A percentile compares a stretch with the other conserved stretches of the same genome.
Conservation (phyloP, 257 asterid species). For the Capsicum pubescens region DNA sequence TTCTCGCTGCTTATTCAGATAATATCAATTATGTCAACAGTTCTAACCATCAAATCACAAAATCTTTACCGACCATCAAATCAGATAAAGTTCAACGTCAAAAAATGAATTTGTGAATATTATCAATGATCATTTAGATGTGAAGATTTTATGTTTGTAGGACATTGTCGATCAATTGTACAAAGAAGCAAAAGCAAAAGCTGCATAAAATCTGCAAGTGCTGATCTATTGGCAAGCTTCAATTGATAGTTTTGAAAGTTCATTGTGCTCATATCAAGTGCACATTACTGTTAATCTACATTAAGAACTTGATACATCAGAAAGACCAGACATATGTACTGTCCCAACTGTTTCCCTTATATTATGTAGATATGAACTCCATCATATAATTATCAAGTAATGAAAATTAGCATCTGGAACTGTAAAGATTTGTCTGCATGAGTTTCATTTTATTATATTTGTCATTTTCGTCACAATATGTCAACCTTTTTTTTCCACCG, state of each 20-base stretch:
- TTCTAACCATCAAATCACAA: not conserved
- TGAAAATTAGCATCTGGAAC: not conserved
- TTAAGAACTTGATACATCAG: not conserved
- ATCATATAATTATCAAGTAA: not conserved
- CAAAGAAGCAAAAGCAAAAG: slow-evolving; percentile 61
- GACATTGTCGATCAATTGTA: slow-evolving; percentile 72
- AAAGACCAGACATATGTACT: not conserved
- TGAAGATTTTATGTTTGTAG: slow-evolving; percentile 38
- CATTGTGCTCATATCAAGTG: no score
- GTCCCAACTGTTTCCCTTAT: not conserved
- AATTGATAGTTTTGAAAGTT: no score
- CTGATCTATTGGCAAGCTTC: not conserved
- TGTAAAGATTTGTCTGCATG: no score
- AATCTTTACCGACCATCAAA: not conserved
- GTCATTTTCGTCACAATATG: no score
- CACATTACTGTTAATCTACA: no score
- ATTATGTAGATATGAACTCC: not conserved
- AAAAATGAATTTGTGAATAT: no score
- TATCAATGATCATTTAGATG: not conserved
- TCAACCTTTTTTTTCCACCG: no score
- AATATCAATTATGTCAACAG: not conserved
- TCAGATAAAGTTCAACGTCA: no score
- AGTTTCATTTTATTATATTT: no score
- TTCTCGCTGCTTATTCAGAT: not conserved
- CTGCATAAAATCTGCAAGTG: slow-evolving; percentile 32